These are phyloP conservation scores for Achaetomiella virescens DNA, from an alignment of 495 filamentous ascomycete species.

Conservation along the genomic window DNA sequence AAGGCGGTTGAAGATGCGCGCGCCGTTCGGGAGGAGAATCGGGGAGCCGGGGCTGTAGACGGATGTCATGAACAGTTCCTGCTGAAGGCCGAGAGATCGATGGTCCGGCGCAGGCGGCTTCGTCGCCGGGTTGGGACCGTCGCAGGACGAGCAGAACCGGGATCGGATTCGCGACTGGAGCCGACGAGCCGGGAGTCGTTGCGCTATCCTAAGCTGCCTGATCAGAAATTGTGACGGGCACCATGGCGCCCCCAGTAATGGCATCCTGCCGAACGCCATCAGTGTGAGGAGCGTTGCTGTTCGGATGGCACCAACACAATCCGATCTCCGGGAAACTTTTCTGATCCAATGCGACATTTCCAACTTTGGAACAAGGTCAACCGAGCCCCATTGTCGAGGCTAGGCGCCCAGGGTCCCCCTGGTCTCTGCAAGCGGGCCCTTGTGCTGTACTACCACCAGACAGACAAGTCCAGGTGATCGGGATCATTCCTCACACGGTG, in stretches of 20 bases:
- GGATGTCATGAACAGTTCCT: conserved; percentile 74
- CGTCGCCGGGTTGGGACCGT: conserved; percentile 19
- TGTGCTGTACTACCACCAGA: neutral
- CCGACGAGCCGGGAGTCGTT: neutral
- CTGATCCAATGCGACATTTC: neutral
- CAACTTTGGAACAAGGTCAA: neutral
- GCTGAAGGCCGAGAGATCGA: conserved; percentile 60
- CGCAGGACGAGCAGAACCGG: conserved; percentile 31
- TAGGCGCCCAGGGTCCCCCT: neutral
- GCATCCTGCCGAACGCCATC: conserved; percentile 20
- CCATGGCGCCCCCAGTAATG: conserved; percentile 18
- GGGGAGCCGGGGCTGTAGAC: conserved; percentile 81
- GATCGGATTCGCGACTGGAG: neutral
- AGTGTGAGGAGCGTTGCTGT: neutral
- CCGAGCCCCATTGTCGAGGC: neutral
- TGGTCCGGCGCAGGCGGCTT: conserved; percentile 51
- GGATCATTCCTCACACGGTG: conserved; percentile 5
- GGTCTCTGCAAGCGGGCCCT: conserved; percentile 13
- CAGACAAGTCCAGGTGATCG: conserved; percentile 14
- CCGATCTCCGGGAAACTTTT: conserved; percentile 10
- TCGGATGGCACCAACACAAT: neutral
- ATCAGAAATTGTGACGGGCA: conserved; percentile 12
- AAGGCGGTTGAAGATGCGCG: conserved; percentile 81
- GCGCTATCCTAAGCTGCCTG: conserved; percentile 3
- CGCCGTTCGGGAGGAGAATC: conserved; percentile 79